A percentile compares a stretch with the other conserved stretches of the same genome.
Conservation (phyloP, 1,139 yeast genomes). For the Geotrichum carabidarum region DNA sequence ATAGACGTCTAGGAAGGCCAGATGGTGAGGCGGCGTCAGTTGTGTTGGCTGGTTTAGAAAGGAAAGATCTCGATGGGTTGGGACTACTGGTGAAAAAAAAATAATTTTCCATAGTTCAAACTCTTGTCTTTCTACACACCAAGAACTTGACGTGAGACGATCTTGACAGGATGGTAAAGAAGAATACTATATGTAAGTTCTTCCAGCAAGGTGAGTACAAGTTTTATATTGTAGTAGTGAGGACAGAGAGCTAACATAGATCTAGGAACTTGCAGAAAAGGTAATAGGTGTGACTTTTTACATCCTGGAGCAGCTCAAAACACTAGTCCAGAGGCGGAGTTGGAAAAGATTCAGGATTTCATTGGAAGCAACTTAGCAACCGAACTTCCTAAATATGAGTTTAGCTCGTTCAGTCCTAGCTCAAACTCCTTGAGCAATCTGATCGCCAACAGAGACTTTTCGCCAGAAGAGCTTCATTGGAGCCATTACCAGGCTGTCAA, state of each 20-base stretch:
- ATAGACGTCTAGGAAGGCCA: too few species aligned
- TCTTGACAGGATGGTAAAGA: conserved; percentile 6
- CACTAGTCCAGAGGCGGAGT: conserved; percentile 13
- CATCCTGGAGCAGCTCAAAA: conserved; percentile 22
- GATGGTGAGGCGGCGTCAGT: too few species aligned
- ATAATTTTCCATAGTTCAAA: too few species aligned
- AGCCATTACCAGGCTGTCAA: conserved; percentile 45
- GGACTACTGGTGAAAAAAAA: too few species aligned
- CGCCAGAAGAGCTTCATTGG: conserved; percentile 53
- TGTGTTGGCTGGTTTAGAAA: too few species aligned
- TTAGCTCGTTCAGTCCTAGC: conserved; percentile 15
- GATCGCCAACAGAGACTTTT: conserved; percentile 51
- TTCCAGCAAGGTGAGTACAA: conserved; percentile 11
- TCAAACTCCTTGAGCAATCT: conserved; percentile 35
- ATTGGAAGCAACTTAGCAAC: conserved; percentile 1
- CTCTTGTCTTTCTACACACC: neutral
- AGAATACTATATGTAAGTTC: conserved; percentile 15
- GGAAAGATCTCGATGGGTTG: too few species aligned
- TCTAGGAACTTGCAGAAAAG: conserved; percentile 26
- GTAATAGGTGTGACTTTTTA: conserved; percentile 24
- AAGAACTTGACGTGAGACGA: neutral
- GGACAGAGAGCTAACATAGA: too few species aligned
- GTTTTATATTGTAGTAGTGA: neutral
- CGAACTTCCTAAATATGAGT: conserved; percentile 6
- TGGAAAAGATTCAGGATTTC: conserved; percentile 8